These are phyloP conservation scores for Penicillium atrosanguineum DNA, from an alignment of 495 filamentous ascomycete genomes.

Conservation along the genomic window DNA sequence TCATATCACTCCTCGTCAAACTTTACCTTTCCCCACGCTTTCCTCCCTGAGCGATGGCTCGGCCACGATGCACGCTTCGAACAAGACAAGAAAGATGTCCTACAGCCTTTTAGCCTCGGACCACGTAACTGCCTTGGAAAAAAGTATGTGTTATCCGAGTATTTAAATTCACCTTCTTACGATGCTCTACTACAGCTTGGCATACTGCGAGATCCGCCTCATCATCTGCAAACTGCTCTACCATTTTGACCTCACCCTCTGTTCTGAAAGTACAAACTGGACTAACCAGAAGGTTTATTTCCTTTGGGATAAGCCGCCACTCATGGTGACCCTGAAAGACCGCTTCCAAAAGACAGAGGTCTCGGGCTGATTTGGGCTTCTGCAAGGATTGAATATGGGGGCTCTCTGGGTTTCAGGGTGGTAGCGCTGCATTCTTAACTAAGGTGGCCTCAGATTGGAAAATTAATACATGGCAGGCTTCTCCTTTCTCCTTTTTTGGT, in stretches of 20 bases:
- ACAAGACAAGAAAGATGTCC: conserved; percentile 32
- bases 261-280: conserved; percentile 34
- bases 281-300: conserved; percentile 39
- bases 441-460: neutral
- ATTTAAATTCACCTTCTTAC: neutral
- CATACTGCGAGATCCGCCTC: conserved; percentile 55
- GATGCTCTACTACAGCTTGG: conserved; percentile 35
- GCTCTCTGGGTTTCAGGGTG: neutral
- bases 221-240: conserved; percentile 51
- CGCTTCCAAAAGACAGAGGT: neutral
- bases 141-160: conserved; percentile 23
- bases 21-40: conserved; percentile 36
- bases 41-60: conserved; percentile 48
- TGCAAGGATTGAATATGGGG: neutral
- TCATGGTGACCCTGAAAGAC: conserved; percentile 25
- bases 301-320: conserved; percentile 46
- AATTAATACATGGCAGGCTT: too few relatives aligned
- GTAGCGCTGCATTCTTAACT: neutral
- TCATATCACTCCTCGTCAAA: conserved; percentile 32
- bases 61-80: conserved; percentile 26
- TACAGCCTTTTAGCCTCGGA: conserved; percentile 45
- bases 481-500: too few relatives aligned
- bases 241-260: conserved; percentile 49
- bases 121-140: conserved; percentile 43
- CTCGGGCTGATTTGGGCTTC: neutral